Conservation (phyloP, 495 filamentous ascomycete genomes). For the Trichodelitschia bisporula region DNA sequence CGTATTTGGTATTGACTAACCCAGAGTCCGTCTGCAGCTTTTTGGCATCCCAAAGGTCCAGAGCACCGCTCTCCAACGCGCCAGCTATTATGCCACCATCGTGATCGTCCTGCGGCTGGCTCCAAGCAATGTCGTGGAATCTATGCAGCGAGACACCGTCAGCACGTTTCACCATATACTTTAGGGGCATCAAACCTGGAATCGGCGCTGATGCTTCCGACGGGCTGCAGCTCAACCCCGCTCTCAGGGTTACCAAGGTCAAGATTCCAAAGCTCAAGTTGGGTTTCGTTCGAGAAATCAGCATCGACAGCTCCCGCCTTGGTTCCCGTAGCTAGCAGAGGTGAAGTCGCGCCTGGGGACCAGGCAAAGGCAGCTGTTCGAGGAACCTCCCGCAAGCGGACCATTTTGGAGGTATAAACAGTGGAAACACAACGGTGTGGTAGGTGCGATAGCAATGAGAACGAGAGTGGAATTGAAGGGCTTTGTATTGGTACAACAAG, state of each 20-base stretch:
- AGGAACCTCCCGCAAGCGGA: constrained; percentile 80
- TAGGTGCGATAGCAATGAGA: too few species aligned
- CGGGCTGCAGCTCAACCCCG: constrained; percentile 50
- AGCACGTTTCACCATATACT: neutral
- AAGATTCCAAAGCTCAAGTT: constrained; percentile 91
- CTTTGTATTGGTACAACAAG: too few species aligned
- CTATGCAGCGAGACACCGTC: constrained; percentile 18
- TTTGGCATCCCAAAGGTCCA: constrained; percentile 86
- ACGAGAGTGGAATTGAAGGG: too few species aligned
- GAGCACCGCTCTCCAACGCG: constrained; percentile 84
- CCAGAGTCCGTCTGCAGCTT: constrained; percentile 44
- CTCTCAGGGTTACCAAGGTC: constrained; percentile 43
- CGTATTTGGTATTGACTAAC: constrained; percentile 12
- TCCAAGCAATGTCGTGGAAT: constrained; percentile 95
- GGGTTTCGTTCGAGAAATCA: constrained; percentile 93
- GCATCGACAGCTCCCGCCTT: constrained; percentile 84
- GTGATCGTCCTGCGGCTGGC: constrained; percentile 46
- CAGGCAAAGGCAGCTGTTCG: constrained; percentile 93
- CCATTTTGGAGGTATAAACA: too few species aligned
- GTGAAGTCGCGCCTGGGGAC: constrained; percentile 52
- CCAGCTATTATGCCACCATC: constrained; percentile 77
- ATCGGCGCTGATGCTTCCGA: constrained; percentile 63
- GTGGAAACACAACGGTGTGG: too few species aligned
- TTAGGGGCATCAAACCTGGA: constrained; percentile 42
- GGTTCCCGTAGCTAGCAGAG: constrained; percentile 84